Conservation (phyloP, 2,329 filamentous ascomycete genomes). For the Claviceps pusilla region DNA sequence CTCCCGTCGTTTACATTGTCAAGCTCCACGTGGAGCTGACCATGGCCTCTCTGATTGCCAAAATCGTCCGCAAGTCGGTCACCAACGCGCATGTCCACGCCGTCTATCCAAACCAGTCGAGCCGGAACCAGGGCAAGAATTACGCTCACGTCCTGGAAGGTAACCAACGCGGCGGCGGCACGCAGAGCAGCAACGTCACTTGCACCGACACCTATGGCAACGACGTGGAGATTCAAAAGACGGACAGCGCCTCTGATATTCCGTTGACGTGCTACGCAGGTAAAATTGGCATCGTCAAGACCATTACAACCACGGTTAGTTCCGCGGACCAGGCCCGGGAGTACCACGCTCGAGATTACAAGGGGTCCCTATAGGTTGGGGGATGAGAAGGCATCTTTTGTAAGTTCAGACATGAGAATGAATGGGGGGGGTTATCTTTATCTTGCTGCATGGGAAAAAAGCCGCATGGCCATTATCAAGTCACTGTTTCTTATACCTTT, state of each 20-base stretch:
- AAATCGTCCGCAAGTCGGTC: slow-evolving; percentile 13
- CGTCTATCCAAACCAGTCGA: not conserved
- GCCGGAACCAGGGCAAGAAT: not conserved
- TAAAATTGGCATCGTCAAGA: not conserved
- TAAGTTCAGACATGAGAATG: too few species aligned
- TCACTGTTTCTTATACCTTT: too few species aligned
- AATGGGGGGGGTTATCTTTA: too few species aligned
- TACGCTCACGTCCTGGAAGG: not conserved
- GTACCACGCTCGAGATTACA: too few species aligned
- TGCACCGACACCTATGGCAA: not conserved
- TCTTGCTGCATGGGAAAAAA: too few species aligned
- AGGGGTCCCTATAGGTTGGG: too few species aligned
- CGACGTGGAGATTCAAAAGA: slow-evolving; percentile 3
- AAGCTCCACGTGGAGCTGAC: slow-evolving; percentile 39
- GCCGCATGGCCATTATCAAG: too few species aligned
- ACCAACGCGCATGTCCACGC: not conserved
- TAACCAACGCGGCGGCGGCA: not conserved
- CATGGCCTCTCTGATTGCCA: slow-evolving; percentile 36
- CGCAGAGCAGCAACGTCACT: not conserved
- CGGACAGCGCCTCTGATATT: not conserved
- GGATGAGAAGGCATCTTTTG: too few species aligned
- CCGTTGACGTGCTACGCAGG: not conserved
- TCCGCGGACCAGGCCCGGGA: not conserved
- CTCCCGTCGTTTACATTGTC: slow-evolving; percentile 35
- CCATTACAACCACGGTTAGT: not conserved